Base-by-base conservation (phyloP, 306 rosid genomes). In the Pterocarpus macrocarpus region DNA sequence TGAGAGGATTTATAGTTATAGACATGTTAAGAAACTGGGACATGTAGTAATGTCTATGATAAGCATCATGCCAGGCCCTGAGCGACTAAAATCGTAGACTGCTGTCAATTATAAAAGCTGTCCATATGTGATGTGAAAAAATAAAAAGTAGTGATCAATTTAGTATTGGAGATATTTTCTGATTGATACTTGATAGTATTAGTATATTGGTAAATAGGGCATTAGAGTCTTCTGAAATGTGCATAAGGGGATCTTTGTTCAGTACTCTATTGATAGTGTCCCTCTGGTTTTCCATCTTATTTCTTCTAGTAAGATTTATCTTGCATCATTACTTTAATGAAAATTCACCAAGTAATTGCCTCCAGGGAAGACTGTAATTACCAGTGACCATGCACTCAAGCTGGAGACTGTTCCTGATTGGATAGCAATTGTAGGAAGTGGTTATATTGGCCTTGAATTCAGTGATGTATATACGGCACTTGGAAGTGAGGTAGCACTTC, bases 391-490 rank as follows among this genome's bases (percentile, higher is more conserved):
- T 77, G 97, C 97, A 28, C 96, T 93, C 64, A 93, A 93, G 87
- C 88, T 93, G 88, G 97, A 93, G 82, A 81, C 57, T 83, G 91
- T 93, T 85, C 97, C 96, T n/a, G 96, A 93, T 33, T 93, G 97
- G 97, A 89, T 93, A 70, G 96, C 93, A 17, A 93, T 93, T 33
- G 92, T 93, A 7, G 97, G 97, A 67, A 93, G 97, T 87, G 97
- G 97, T 64, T 91, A 93, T 82, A 93, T 91, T 55, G 97, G 97
- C 56, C 97, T 93, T 47, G 97, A 93, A 86, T 93, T 93, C 89
- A 93, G 97, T 79, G 97, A 93, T 72, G 97, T 93, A 33, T 93
- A 93, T 80, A 93, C 96, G 10, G 97, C 97, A n/a, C 94, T 93
- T 69, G 97, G 95, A 80, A 93, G 97, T 81, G 95, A 92, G 98